phyloP scores from a whole-genome alignment of 148 eudicot genomes.

The Amaranthus cruentus region DNA sequence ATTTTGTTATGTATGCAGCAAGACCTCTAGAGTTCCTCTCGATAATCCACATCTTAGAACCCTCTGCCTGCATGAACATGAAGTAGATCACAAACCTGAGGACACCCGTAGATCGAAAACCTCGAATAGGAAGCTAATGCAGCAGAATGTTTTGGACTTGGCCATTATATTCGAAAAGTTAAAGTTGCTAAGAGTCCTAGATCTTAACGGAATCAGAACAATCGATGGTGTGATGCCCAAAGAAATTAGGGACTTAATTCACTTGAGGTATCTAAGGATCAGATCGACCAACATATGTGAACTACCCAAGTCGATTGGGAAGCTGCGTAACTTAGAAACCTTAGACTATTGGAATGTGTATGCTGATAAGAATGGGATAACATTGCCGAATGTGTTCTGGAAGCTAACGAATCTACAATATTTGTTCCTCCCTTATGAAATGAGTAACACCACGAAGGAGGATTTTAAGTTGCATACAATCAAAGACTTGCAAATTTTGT shows the following conservation, averaged over 20 bases:
- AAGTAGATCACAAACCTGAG: neutral
- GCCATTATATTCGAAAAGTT: conserved; percentile 12
- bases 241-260: conserved; percentile 24
- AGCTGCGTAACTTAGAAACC: conserved; percentile 22
- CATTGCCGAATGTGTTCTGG: conserved; percentile 29
- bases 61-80: conserved; percentile 12
- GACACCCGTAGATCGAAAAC: neutral
- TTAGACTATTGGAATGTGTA: conserved; percentile 25
- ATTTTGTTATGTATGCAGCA: conserved; percentile 13
- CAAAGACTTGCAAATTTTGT: conserved; percentile 18
- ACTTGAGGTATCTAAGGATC: conserved; percentile 29
- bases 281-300: conserved; percentile 22
- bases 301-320: conserved; percentile 24
- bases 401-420: conserved; percentile 19
- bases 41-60: conserved; percentile 20
- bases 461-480: conserved; percentile 18
- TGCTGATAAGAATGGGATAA: neutral
- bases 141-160: conserved; percentile 6
- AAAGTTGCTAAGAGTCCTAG: conserved; percentile 29
- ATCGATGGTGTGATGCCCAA: conserved; percentile 20
- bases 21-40: conserved; percentile 1
- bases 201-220: conserved; percentile 8
- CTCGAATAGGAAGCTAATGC: neutral
- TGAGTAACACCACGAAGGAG: neutral
- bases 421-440: conserved; percentile 24